A percentile compares a stretch with the other conserved stretches of the same genome.
Evolutionary conservation across 257 asterid species (phyloP).

Genomic region (Fraxinus anomala): DNA sequence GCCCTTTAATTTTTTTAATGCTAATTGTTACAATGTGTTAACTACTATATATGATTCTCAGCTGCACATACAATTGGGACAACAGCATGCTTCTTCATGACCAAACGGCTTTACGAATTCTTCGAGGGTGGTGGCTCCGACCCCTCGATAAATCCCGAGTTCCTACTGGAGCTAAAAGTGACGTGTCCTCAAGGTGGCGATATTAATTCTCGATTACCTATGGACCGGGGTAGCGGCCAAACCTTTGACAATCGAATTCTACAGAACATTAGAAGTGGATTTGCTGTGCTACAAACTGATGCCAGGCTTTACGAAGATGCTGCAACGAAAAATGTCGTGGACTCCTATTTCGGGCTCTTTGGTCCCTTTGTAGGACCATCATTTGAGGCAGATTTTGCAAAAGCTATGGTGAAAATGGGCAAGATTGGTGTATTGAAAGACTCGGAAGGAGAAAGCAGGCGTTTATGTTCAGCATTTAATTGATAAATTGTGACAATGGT

Average conservation of each 20-base stretch:
- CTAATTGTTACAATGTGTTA: too few species aligned
- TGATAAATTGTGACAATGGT: conserved; percentile 17
- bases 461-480: conserved; percentile 52
- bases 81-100: conserved; percentile 93
- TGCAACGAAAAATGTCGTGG: conserved; percentile 50
- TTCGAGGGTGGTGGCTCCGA: conserved; percentile 53
- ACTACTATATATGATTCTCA: conserved; percentile 4
- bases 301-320: conserved; percentile 61
- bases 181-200: conserved; percentile 61
- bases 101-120: conserved; percentile 62
- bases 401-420: conserved; percentile 78
- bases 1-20: too few species aligned
- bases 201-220: conserved; percentile 49
- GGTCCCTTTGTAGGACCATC: conserved; percentile 52
- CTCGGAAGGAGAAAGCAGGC: conserved; percentile 61
- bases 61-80: conserved; percentile 90
- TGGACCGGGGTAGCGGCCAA: conserved; percentile 55
- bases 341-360: conserved; percentile 61
- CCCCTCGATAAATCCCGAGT: conserved; percentile 59
- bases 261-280: conserved; percentile 61
- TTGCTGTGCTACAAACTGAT: conserved; percentile 73
- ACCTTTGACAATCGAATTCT: conserved; percentile 60
- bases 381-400: conserved; percentile 65
- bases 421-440: conserved; percentile 64
- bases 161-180: conserved; percentile 56